Percentiles rank a stretch among this genome's conserved stretches.
Conservation (phyloP, 352 stramenopile species). For the Phytophthora uliginosa region DNA sequence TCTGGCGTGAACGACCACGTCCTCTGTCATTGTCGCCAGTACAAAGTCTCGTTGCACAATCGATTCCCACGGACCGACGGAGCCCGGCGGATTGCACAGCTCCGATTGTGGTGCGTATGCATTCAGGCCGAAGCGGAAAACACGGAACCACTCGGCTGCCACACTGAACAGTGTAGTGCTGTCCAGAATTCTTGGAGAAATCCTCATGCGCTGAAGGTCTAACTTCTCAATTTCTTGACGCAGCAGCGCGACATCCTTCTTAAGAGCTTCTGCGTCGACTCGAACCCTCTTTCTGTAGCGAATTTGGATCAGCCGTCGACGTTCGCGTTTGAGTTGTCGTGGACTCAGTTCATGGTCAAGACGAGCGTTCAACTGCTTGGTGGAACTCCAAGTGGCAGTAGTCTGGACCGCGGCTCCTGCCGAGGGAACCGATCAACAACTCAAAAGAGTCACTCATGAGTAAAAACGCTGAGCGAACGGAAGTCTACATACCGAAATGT, state of each 20-base stretch:
- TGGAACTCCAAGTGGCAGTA: too few relatives aligned
- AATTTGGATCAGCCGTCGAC: background rate
- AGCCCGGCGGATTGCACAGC: too few relatives aligned
- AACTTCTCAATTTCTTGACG: background rate
- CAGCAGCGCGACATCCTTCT: background rate
- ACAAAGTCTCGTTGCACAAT: conserved; percentile 2
- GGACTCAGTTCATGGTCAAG: background rate
- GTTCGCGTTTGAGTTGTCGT: background rate
- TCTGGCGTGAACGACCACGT: background rate
- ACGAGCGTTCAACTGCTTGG: too few relatives aligned
- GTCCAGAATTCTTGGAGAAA: background rate
- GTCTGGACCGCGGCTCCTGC: too few relatives aligned
- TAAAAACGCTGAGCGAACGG: too few relatives aligned
- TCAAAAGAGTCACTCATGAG: too few relatives aligned
- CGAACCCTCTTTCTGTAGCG: background rate
- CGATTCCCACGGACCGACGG: background rate
- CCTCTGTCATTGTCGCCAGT: background rate
- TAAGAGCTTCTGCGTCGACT: background rate
- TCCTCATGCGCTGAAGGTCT: background rate
- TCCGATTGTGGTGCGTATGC: background rate
- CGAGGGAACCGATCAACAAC: too few relatives aligned
- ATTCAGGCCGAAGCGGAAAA: conserved; percentile 7
- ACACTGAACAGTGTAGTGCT: conserved; percentile 4
- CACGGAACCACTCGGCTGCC: conserved; percentile 3
- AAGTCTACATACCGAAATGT: too few relatives aligned